phyloP scores from a whole-genome alignment of 495 filamentous ascomycete genomes.

The Penicillium turbatum region DNA sequence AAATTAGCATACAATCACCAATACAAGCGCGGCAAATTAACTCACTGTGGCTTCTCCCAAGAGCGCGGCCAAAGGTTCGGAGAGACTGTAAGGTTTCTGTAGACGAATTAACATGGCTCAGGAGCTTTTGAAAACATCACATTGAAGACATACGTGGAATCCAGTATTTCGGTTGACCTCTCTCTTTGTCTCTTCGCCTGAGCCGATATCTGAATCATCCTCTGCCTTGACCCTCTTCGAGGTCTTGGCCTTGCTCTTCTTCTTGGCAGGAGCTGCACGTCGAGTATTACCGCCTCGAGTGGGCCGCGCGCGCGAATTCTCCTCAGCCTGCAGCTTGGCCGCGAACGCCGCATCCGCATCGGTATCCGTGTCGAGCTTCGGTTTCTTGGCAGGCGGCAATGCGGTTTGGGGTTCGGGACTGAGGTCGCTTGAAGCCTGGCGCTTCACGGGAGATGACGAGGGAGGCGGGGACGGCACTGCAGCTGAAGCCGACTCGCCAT shows the following conservation, averaged over 20 bases:
- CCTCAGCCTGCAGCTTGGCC: slow-evolving; percentile 84
- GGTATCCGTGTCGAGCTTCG: slow-evolving; percentile 47
- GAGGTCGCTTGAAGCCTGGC: slow-evolving; percentile 47
- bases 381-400: slow-evolving; percentile 52
- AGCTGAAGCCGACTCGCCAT: slow-evolving; percentile 37
- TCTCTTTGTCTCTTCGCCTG: slow-evolving; percentile 58
- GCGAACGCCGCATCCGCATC: slow-evolving; percentile 85
- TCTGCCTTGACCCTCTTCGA: slow-evolving; percentile 69
- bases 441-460: slow-evolving; percentile 54
- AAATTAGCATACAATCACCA: slow-evolving; percentile 7
- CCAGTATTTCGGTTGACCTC: slow-evolving; percentile 60
- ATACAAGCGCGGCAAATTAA: neutral
- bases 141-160: slow-evolving; percentile 55
- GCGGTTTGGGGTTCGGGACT: slow-evolving; percentile 42
- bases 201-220: slow-evolving; percentile 73
- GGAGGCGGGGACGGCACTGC: slow-evolving; percentile 45
- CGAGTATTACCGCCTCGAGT: slow-evolving; percentile 62
- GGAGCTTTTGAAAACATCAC: neutral
- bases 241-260: slow-evolving; percentile 70
- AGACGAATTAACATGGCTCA: slow-evolving; percentile 4
- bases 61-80: slow-evolving; percentile 59
- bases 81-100: slow-evolving; percentile 65
- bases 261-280: slow-evolving; percentile 54
- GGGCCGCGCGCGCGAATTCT: slow-evolving; percentile 69
- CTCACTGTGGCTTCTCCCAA: slow-evolving; percentile 58